Percentiles rank a stretch among this genome's conserved stretches.
Conservation (phyloP, 257 asterid species). For the Solanum pinnatisectum region DNA sequence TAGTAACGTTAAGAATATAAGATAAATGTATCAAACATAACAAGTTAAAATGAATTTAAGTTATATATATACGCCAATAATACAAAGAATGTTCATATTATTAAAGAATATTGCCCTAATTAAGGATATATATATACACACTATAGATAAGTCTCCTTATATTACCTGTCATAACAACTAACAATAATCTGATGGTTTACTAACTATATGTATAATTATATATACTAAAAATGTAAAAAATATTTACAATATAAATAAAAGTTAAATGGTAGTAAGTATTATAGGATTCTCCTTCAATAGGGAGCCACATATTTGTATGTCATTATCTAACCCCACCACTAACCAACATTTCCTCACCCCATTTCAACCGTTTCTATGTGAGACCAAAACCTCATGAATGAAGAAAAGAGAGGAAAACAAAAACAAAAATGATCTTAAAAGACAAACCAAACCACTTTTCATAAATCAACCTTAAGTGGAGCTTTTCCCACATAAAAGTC, state of each 20-base stretch:
- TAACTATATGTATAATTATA: not conserved
- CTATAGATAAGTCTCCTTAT: not conserved
- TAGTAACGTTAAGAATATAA: not conserved
- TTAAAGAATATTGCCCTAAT: not conserved
- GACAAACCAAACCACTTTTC: constrained; percentile 53
- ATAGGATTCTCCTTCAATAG: constrained; percentile 38
- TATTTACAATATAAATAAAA: not conserved
- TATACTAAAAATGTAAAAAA: not conserved
- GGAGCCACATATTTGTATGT: constrained; percentile 34
- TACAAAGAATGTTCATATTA: not conserved
- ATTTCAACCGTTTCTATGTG: constrained; percentile 1
- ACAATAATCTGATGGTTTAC: not conserved
- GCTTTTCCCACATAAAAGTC: constrained; percentile 29
- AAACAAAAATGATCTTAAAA: constrained; percentile 24
- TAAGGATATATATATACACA: not conserved
- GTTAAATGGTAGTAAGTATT: constrained; percentile 11
- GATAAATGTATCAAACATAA: not conserved
- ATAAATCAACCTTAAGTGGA: constrained; percentile 28
- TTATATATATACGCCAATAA: not conserved
- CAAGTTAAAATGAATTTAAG: not conserved
- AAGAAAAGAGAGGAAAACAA: constrained; percentile 1
- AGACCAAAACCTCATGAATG: not conserved
- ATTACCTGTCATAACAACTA: not conserved
- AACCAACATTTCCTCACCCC: not conserved
- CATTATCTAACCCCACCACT: constrained; percentile 68